A percentile compares a stretch with the other conserved stretches of the same genome.
These are phyloP conservation scores for Bipolaris zeicola DNA, from an alignment of 2,329 filamentous ascomycete species.

Conservation along the genomic window DNA sequence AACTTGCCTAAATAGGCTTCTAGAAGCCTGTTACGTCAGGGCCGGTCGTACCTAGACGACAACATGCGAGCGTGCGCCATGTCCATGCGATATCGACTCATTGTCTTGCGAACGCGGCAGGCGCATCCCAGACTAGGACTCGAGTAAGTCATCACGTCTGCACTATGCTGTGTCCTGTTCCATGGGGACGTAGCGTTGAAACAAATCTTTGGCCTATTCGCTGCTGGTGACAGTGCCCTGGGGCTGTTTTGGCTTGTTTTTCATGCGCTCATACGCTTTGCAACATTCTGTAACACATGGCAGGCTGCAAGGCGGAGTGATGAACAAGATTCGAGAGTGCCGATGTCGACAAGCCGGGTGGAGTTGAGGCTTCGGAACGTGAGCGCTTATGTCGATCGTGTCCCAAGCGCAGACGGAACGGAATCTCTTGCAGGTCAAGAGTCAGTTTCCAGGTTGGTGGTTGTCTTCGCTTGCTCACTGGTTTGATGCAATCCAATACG, in stretches of 20 bases:
- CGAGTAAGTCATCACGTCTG: conserved; percentile 22
- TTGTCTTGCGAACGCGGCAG: conserved; percentile 26
- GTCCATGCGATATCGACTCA: conserved; percentile 20
- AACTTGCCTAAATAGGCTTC: conserved; percentile 23
- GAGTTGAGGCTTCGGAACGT: background rate
- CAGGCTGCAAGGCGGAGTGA: conserved; percentile 18
- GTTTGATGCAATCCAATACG: conserved; percentile 22
- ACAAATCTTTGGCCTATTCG: conserved; percentile 30
- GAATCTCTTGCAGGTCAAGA: conserved; percentile 17
- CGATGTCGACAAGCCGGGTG: conserved; percentile 6
- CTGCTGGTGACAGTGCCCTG: conserved; percentile 15
- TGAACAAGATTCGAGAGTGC: conserved; percentile 3
- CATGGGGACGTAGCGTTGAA: conserved; percentile 32
- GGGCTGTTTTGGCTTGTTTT: conserved; percentile 29
- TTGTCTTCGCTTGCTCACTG: conserved; percentile 25
- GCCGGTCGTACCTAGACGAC: conserved; percentile 17
- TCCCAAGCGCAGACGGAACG: conserved; percentile 4
- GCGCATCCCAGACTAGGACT: conserved; percentile 19
- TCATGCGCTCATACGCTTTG: conserved; percentile 34
- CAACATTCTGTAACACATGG: conserved; percentile 24
- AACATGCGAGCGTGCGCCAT: conserved; percentile 10
- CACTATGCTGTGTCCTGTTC: conserved; percentile 27
- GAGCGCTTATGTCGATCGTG: conserved; percentile 16
- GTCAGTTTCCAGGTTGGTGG: conserved; percentile 27
- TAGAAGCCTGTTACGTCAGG: conserved; percentile 25